Base-by-base conservation (phyloP, 2,329 filamentous ascomycete species). In the Talaromyces sp. region DNA sequence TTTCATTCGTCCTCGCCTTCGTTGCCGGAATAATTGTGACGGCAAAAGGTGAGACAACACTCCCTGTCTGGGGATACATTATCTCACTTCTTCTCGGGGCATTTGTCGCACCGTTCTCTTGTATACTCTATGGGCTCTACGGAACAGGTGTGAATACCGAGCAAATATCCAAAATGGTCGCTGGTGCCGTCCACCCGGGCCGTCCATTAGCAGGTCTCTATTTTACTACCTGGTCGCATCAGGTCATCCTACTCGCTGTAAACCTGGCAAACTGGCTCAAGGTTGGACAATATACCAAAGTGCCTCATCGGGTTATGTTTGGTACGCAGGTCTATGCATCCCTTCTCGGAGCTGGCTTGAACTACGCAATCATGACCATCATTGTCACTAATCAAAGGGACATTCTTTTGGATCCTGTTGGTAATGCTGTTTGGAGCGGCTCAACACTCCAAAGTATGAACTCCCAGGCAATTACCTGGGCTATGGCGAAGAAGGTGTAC, bases 61-160 rank as follows among this genome's bases (percentile, higher is more conserved):
- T 81, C 24, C 75, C 78, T 0, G 68, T 56, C 2, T 81, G 79
- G 79, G 78, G 72, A 0, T 81, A 80, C 51, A 64, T 81, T 8
- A 68, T 81, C 1, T 63, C 78, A 0, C 67, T 81, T 0, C 22
- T 79, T 0, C 20, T 80, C 1, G 65, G 65, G 1, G 10, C 67
- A 0, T 62, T 80, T 50, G 78, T 85, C 19, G 78, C 81, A 0
- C 82, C 81, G 0, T 74, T 85, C 16, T 61, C 54, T 27, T 62
- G 64, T 19, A 61, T 84, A 2, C 71, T 84, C 0, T 82, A 77
- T 51, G 77, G 79, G 2, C 73, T 80, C 0, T 84, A 73, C 36
- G 82, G 82, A 9, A 84, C 80, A 41, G 82, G 82, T 11, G 83
- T 84, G 30, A 79, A 80, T 7, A 84, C 81, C 2, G 84, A 65